Base-by-base conservation (phyloP, 2,329 filamentous ascomycete species). In the Pyricularia sp. region DNA sequence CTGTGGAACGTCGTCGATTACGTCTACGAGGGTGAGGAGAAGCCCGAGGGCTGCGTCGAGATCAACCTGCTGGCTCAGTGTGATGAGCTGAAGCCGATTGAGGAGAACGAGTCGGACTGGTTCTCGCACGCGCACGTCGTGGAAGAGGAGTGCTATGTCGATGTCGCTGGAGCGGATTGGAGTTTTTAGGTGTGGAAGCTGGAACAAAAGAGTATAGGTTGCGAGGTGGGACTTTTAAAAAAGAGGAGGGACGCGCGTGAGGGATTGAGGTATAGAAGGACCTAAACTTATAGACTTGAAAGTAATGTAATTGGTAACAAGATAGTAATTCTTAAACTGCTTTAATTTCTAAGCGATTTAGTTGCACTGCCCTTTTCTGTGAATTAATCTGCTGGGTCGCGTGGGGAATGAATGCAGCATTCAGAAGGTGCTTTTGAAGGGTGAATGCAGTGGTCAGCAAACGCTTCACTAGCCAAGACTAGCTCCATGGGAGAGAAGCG, bases 11-110 rank as follows among this genome's bases (percentile, higher is more conserved):
- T 76, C 30, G 71, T 81, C 65, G 75, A 77, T 67, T 77, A 76
- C 59, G 71, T 73, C 28, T 73, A 74, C 66, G 68, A 67, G 66
- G 67, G 53, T 33, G 70, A 65, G 65, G 55, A 68, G 4, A 68
- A 78, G 1, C 77, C 78, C 2, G 70, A 73, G 57, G 74, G 71
- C 2, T 83, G 81, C 66, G 77, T 73, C 2, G 71, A 75, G 8
- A 71, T 83, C 53, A 72, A 70, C 9, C 70, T 83, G 62, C 67
- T 82, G 19, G 76, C 80, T 9, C 72, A 79, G 70, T 82, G 80
- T 62, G 73, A 75, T 0, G 61, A 68, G 65, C 68, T 81, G 53
- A 69, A 75, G 13, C 55, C 55, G 6, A 59, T 59, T 70, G 63
- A 71, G 16, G 66, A 79, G 26, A 75, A 77, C 0, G 69, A 70